Percentiles rank a stretch among this genome's conserved stretches.
Conservation (phyloP, 2,329 filamentous ascomycete species). For the Xylaria hypoxylon region DNA sequence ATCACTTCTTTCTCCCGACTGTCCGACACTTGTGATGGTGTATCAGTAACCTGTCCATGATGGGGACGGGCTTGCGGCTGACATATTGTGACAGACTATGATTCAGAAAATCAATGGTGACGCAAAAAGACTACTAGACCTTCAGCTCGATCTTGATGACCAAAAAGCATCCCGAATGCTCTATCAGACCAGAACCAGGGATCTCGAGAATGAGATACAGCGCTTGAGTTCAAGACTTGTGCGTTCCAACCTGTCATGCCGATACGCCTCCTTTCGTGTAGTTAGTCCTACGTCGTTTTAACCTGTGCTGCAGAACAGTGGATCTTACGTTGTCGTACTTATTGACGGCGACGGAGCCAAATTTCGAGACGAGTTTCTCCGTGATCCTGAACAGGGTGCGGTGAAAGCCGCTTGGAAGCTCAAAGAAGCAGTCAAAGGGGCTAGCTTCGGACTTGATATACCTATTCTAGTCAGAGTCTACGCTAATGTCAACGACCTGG, state of each 20-base stretch:
- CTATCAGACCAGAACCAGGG: conserved; percentile 44
- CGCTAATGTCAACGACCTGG: conserved; percentile 52
- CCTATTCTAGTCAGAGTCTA: conserved; percentile 52
- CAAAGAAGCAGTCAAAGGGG: conserved; percentile 50
- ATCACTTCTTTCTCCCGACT: background rate
- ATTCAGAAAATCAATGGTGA: conserved; percentile 45
- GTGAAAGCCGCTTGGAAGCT: conserved; percentile 49
- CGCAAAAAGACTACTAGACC: conserved; percentile 45
- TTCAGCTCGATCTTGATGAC: conserved; percentile 48
- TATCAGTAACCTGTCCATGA: background rate
- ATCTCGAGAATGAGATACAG: conserved; percentile 42
- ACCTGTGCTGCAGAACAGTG: conserved; percentile 45
- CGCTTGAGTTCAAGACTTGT: conserved; percentile 45
- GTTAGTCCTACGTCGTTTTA: conserved; percentile 16
- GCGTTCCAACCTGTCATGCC: conserved; percentile 31
- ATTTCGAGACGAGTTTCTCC: conserved; percentile 51
- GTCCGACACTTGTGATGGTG: background rate
- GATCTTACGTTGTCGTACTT: conserved; percentile 51
- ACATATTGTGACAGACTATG: conserved; percentile 42
- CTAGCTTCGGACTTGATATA: conserved; percentile 45
- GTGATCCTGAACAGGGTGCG: conserved; percentile 46
- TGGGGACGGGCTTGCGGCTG: conserved; percentile 26
- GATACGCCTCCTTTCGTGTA: conserved; percentile 3
- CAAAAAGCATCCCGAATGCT: conserved; percentile 46
- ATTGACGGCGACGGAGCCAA: conserved; percentile 53